Evolutionary conservation across 495 filamentous ascomycete species (phyloP).

Genomic region (Rostrohypoxylon terebratum): DNA sequence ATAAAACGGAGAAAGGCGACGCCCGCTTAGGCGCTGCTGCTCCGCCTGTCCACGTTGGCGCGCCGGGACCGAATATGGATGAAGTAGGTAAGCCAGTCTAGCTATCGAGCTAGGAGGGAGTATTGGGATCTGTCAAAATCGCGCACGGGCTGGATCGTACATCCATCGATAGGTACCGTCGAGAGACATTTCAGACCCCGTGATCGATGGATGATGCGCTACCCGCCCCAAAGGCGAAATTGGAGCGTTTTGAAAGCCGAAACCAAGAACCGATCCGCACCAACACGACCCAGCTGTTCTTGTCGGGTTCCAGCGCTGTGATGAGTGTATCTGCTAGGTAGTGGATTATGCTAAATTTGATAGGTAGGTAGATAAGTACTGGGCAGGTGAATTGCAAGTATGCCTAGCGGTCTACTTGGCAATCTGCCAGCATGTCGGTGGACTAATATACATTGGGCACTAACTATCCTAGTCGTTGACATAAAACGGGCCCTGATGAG

Average conservation of each 20-base stretch:
- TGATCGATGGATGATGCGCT: constrained; percentile 9
- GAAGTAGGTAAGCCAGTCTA: neutral
- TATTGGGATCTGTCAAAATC: constrained; percentile 13
- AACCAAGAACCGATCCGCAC: constrained; percentile 1
- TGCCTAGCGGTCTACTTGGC: neutral
- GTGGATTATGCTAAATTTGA: neutral
- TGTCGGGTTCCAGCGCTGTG: neutral
- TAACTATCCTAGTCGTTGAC: constrained; percentile 9
- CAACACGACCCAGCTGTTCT: neutral
- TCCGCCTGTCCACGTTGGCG: neutral
- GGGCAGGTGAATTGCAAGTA: neutral
- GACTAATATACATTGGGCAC: constrained; percentile 35
- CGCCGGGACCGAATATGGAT: neutral
- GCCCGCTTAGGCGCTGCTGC: neutral
- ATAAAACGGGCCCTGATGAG: constrained; percentile 9
- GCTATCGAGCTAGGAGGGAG: neutral
- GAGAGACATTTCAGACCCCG: constrained; percentile 5
- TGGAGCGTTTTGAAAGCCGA: constrained; percentile 40
- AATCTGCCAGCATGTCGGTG: constrained; percentile 11
- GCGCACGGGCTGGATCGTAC: constrained; percentile 24
- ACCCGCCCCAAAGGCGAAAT: constrained; percentile 11
- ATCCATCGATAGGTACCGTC: neutral
- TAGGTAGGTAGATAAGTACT: neutral
- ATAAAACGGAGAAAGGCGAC: neutral
- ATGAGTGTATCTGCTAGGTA: neutral